Conservation (phyloP, 2,329 filamentous ascomycete species). For the Monosporascus sp. region DNA sequence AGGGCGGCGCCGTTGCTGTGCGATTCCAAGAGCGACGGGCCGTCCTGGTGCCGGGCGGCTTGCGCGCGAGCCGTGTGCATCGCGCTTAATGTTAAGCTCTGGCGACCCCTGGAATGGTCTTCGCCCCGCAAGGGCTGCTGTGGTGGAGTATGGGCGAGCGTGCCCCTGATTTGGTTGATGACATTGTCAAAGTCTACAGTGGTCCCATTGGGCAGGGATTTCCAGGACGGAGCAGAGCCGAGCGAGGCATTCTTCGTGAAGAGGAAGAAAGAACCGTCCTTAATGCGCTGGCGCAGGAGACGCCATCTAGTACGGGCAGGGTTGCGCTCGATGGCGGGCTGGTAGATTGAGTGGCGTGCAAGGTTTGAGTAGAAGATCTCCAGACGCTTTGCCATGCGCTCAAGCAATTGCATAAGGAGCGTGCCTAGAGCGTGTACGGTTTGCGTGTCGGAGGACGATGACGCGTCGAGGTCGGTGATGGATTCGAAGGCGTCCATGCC, state of each 20-base stretch:
- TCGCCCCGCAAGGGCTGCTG: constrained; percentile 11
- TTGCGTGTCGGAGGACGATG: neutral
- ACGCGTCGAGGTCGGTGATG: constrained; percentile 20
- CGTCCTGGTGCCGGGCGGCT: constrained; percentile 29
- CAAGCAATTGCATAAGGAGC: constrained; percentile 44
- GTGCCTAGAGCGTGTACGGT: neutral
- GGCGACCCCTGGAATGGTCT: neutral
- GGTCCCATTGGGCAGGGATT: constrained; percentile 22
- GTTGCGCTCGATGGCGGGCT: constrained; percentile 46
- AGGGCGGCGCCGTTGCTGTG: constrained; percentile 38
- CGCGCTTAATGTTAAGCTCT: constrained; percentile 30
- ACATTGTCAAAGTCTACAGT: constrained; percentile 41
- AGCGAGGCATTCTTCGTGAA: constrained; percentile 28
- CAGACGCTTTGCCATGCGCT: constrained; percentile 47
- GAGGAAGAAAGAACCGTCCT: constrained; percentile 48
- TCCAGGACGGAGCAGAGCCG: constrained; percentile 16
- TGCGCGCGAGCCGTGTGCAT: constrained; percentile 34
- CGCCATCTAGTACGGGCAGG: constrained; percentile 49
- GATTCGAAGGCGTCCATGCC: constrained; percentile 52
- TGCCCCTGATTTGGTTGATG: constrained; percentile 37
- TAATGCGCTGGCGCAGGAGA: constrained; percentile 41
- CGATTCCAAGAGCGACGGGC: constrained; percentile 26
- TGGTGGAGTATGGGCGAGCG: constrained; percentile 19
- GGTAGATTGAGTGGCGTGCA: constrained; percentile 43
- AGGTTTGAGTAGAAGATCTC: constrained; percentile 49